Evolutionary conservation across 306 rosid genomes (phyloP), one percentile per base, ranked within the genome.

Genomic region (Cicer pinnatifidum): DNA sequence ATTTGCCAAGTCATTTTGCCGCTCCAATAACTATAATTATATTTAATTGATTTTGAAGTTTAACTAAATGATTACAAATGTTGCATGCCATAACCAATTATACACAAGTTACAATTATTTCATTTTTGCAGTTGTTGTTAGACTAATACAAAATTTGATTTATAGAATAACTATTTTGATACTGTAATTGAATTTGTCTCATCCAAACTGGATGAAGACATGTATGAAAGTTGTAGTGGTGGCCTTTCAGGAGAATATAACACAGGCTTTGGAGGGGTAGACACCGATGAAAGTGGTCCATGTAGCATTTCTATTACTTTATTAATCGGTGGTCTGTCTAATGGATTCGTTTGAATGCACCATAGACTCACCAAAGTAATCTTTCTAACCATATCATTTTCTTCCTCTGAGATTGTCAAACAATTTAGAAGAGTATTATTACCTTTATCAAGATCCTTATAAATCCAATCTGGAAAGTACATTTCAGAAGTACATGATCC

Each of bases 241-340:
- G 72, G 38, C 13, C 12, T 50, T 17, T 73, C 35, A 1, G 83
- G 83, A 20, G 83, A 75, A 38, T 4, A 11, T 37, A 75, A 61
- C 10, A 37, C 19, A 7, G 87, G 89, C 4, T 69, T 82, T 4
- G 89, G 89, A 68, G 89, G 84, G 73, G 63, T 37, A 43, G 39
- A 37, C 11, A 85, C 8, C 0, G 71, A 72, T 1, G 52, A 41
- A 51, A 73, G 50, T 4, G 70, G 51, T 5, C 82, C 88, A 76
- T 79, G 82, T 9, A 82, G 12, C 89, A 82, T 79, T 58, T 85
- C 84, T 51, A 82, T 66, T 20, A 76, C 86, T 70, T 69, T 80
- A 8, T 72, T 69, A 69, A 85, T 82, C 0, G 89, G 38, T 11
- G 89, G 89, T 11, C 85, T 75, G 6, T 82, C 40, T 11, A 59